Conservation (phyloP, 805 yeast species). For the Barnettozyma wickerhamii region DNA sequence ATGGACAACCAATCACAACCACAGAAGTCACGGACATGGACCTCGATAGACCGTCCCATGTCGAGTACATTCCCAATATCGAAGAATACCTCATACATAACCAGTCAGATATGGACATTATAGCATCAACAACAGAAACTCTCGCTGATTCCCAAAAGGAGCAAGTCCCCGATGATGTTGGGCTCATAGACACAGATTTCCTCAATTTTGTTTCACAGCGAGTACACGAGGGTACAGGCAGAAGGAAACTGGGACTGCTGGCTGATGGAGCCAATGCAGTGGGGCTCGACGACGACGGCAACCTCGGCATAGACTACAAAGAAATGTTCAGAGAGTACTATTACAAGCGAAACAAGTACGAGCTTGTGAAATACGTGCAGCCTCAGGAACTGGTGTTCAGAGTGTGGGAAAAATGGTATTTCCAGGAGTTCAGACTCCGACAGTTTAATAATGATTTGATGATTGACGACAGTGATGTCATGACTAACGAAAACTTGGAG, state of each 20-base stretch:
- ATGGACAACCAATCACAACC: not conserved
- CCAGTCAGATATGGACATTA: constrained; percentile 16
- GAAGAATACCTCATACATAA: constrained; percentile 16
- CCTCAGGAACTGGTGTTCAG: not conserved
- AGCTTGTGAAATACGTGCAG: constrained; percentile 1
- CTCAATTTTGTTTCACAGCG: constrained; percentile 1
- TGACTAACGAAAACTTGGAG: not conserved
- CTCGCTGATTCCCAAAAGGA: not conserved
- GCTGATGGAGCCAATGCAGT: not conserved
- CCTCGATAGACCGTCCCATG: not conserved
- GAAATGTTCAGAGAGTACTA: constrained; percentile 6
- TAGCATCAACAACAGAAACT: constrained; percentile 9
- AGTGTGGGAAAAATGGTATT: constrained; percentile 30
- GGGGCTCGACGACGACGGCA: not conserved
- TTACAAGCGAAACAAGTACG: constrained; percentile 5
- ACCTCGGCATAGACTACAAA: not conserved
- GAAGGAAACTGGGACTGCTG: not conserved
- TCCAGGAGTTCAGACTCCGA: constrained; percentile 12
- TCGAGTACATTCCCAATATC: constrained; percentile 13
- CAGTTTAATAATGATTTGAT: constrained; percentile 12
- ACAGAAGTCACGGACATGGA: constrained; percentile 2
- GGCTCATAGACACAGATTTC: not conserved
- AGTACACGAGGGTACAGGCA: not conserved
- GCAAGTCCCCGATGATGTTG: constrained; percentile 1
- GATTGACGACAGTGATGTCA: constrained; percentile 6